Base-by-base conservation (phyloP, 345 rosid species). In the Rhodamnia argentea region DNA sequence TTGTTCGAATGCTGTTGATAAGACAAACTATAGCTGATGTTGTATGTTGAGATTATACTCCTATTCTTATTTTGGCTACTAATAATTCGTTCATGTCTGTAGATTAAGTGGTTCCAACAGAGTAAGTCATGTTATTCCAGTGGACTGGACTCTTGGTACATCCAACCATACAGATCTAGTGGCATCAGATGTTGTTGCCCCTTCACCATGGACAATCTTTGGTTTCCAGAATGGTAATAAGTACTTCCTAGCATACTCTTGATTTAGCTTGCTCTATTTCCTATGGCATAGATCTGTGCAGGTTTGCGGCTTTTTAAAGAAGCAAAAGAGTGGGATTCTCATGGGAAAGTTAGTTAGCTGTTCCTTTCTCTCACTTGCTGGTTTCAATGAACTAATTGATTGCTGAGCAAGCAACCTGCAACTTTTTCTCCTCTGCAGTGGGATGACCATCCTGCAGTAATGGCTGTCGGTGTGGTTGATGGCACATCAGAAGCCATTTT, bases 401-500 rank as follows among this genome's bases (percentile, higher is more conserved):
- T 50, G 42, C 83, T 54, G 27, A 86, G 29, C 47, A 62, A 62
- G 76, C 76, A 62, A 62, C 76, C 32, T 62, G 76, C 76, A 27
- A 26, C 83, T 85, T 29, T 58, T 62, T 83, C 15, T 50, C 37
- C n/a, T 87, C 84, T 47, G 87, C 88, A 95, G 97, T 95, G 99
- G 99, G 96, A 94, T 82, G 99, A 95, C 90, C 98, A 96, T 93
- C 98, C 99, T 86, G 99, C 98, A 85, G 93, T 95, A 89, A 96
- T 96, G 99, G 98, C 98, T 74, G 98, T 96, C 85, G 98, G 98
- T n/a, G 95, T 95, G 85, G 93, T 95, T 86, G 98, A 95, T 85
- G 98, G 97, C 87, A 93, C 98, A 55, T 95, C 99, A 37, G 99
- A 96, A 92, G 94, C 94, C 85, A 92, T 96, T 90, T 96, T 96